Conservation (phyloP, 176 grass and related monocot species). For the Aegilops umbellulata region DNA sequence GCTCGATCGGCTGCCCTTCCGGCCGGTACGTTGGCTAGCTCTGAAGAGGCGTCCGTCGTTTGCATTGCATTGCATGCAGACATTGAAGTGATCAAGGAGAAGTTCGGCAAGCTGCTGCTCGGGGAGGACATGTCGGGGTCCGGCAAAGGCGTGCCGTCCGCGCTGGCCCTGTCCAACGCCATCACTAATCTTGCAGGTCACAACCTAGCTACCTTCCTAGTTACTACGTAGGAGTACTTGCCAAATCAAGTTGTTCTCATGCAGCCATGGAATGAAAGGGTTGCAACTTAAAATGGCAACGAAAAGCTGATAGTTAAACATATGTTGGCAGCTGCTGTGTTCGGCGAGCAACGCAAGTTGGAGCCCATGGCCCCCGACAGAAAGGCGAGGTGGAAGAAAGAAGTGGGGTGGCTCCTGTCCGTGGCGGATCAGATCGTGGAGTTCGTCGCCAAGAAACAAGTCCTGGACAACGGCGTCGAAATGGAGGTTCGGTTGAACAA, state of each 20-base stretch:
- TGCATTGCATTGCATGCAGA: constrained; percentile 51
- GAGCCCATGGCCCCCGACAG: constrained; percentile 77
- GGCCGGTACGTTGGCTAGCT: no score
- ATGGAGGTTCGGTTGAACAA: constrained; percentile 73
- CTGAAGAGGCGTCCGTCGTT: constrained; percentile 24
- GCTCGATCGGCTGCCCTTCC: neutral
- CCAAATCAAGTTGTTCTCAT: neutral
- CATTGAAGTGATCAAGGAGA: constrained; percentile 77
- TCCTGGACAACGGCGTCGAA: constrained; percentile 51
- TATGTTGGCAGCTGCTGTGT: constrained; percentile 60
- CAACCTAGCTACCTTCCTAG: neutral
- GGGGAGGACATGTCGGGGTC: constrained; percentile 93
- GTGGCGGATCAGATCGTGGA: constrained; percentile 89
- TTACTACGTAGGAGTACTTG: neutral
- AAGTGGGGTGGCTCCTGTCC: constrained; percentile 82
- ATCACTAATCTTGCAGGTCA: constrained; percentile 90
- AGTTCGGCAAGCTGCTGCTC: constrained; percentile 74
- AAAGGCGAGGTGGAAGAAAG: constrained; percentile 76
- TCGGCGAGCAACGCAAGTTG: constrained; percentile 78
- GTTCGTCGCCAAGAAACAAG: constrained; percentile 73
- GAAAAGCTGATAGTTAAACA: no score
- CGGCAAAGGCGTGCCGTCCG: constrained; percentile 81
- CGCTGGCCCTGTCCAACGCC: constrained; percentile 80
- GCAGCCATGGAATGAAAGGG: no score
- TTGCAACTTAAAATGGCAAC: no score